Conservation (phyloP, 495 filamentous ascomycete species). For the Penicillium crystallinum region DNA sequence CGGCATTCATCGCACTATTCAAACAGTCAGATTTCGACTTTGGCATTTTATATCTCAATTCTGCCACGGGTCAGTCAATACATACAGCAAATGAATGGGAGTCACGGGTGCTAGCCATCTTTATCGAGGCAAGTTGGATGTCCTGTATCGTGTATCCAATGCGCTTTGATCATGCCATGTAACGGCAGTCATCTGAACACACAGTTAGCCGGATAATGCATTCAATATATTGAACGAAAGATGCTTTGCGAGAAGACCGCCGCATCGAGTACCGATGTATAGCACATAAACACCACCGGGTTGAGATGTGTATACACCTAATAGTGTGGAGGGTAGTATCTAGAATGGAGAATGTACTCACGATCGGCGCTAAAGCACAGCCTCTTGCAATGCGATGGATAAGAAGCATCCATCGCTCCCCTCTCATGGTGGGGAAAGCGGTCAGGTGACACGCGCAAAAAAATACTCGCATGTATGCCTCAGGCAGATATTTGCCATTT, state of each 20-base stretch:
- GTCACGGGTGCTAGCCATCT: constrained; percentile 45
- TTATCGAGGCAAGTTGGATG: constrained; percentile 27
- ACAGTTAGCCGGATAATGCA: constrained; percentile 17
- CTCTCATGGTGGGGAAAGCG: constrained; percentile 30
- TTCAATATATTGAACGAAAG: not conserved
- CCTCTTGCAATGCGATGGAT: constrained; percentile 19
- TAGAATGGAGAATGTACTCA: constrained; percentile 26
- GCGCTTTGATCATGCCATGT: constrained; percentile 33
- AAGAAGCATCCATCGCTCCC: constrained; percentile 22
- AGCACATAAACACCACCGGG: not conserved
- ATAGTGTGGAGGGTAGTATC: not conserved
- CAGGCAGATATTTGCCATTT: constrained; percentile 13
- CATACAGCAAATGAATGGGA: constrained; percentile 46
- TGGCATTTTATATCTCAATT: not conserved
- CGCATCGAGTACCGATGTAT: constrained; percentile 7
- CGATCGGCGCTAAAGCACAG: constrained; percentile 33
- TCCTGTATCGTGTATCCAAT: constrained; percentile 25
- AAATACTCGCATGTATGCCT: constrained; percentile 23
- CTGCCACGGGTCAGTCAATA: constrained; percentile 3
- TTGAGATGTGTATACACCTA: not conserved
- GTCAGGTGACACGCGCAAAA: constrained; percentile 32
- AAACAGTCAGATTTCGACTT: not conserved
- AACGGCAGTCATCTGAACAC: constrained; percentile 34
- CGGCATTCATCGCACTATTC: constrained; percentile 47
- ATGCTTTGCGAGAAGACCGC: not conserved